phyloP scores from a whole-genome alignment of 2,329 filamentous ascomycete genomes.

The Trichophyton equinum region DNA sequence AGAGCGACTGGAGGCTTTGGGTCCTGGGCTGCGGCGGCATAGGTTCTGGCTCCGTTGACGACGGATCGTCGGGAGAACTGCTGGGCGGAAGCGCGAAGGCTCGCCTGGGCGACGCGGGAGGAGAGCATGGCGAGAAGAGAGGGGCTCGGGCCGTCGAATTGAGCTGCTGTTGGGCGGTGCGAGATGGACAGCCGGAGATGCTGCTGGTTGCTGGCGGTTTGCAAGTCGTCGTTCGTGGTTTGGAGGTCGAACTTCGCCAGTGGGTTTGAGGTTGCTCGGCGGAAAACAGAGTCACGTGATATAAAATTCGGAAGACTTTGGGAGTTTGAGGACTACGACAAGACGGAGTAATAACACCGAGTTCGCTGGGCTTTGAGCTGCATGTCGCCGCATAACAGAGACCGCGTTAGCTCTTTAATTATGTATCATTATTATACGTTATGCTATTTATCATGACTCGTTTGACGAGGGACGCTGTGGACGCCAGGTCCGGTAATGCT shows the following conservation, averaged over 20 bases:
- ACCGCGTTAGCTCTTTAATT: neutral
- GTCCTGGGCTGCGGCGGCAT: conserved; percentile 56
- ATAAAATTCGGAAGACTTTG: neutral
- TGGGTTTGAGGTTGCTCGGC: neutral
- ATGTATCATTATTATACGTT: conserved; percentile 2
- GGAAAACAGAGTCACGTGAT: neutral
- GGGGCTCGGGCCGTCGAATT: neutral
- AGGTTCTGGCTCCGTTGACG: conserved; percentile 51
- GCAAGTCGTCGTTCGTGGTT: conserved; percentile 2
- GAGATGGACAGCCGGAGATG: conserved; percentile 3
- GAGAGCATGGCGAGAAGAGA: conserved; percentile 39
- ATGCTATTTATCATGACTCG: conserved; percentile 1
- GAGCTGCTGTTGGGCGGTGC: neutral
- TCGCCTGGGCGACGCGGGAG: conserved; percentile 43
- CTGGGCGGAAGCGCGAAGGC: conserved; percentile 43
- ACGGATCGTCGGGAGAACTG: conserved; percentile 30
- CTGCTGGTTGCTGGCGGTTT: conserved; percentile 1
- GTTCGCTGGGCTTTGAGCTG: neutral
- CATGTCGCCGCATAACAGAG: neutral
- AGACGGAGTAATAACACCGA: no score
- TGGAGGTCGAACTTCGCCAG: neutral
- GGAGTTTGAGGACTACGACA: neutral
- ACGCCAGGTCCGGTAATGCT: neutral
- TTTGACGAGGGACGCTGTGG: neutral
- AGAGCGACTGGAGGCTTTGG: conserved; percentile 78